phyloP scores from a whole-genome alignment of 257 asterid genomes.

The Fraxinus pennsylvanica region DNA sequence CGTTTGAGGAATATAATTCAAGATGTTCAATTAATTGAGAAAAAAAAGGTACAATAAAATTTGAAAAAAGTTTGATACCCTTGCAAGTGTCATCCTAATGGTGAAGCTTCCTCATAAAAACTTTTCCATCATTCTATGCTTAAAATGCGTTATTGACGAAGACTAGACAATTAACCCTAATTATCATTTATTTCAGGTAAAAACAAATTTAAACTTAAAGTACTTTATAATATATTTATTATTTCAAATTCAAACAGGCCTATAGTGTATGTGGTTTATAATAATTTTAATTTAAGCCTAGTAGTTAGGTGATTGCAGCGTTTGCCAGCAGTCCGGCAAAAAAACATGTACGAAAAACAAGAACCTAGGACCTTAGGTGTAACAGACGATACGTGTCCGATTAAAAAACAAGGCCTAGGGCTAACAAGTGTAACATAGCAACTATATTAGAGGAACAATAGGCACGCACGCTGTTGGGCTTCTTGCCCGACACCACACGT shows the following conservation, averaged over 20 bases:
- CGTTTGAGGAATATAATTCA: constrained; percentile 13
- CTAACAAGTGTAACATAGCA: not conserved
- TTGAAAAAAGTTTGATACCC: not conserved
- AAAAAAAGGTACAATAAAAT: not conserved
- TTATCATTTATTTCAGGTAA: constrained; percentile 10
- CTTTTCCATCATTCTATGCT: not conserved
- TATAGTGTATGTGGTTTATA: too few species aligned
- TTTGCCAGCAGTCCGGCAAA: constrained; percentile 27
- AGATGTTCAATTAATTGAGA: not conserved
- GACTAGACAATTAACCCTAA: constrained; percentile 10
- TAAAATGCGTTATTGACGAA: not conserved
- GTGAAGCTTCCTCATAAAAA: not conserved
- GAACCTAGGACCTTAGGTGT: constrained; percentile 21
- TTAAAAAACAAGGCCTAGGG: not conserved
- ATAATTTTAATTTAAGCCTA: not conserved
- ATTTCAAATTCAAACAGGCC: too few species aligned
- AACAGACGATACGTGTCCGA: not conserved
- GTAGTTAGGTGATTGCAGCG: constrained; percentile 1
- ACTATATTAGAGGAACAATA: not conserved
- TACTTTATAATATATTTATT: not conserved
- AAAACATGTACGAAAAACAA: constrained; percentile 8
- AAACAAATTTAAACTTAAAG: not conserved
- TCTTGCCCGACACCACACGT: constrained; percentile 52
- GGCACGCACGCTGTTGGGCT: constrained; percentile 21
- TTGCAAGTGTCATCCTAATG: constrained; percentile 9